phyloP scores from a whole-genome alignment of 78 protist genomes.

The Dictyostelium capitatum region DNA sequence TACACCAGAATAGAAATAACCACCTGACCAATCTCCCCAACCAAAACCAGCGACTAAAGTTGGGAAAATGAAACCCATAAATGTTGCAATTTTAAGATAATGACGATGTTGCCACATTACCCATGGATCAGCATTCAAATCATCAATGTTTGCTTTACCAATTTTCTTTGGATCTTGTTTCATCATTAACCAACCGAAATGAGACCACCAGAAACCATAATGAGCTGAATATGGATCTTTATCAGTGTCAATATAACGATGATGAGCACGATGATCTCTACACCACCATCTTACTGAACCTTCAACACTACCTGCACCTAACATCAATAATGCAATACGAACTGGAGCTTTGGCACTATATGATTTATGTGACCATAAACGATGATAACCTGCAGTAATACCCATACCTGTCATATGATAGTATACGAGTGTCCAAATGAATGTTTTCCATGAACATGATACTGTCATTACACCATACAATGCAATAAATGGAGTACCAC shows the following conservation, averaged over 20 bases:
- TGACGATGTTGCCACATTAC: slow-evolving; percentile 87
- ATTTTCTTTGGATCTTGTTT: slow-evolving; percentile 84
- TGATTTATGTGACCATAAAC: slow-evolving; percentile 78
- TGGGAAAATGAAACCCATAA: slow-evolving; percentile 82
- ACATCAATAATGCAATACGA: background rate
- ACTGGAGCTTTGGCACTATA: slow-evolving; percentile 40
- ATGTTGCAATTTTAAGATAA: slow-evolving; percentile 71
- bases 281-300: slow-evolving; percentile 91
- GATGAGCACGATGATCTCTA: slow-evolving; percentile 94
- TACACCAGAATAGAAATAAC: slow-evolving; percentile 85
- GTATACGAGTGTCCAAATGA: slow-evolving; percentile 54
- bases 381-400: slow-evolving; percentile 90
- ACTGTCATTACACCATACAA: slow-evolving; percentile 29
- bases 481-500: slow-evolving; percentile 65
- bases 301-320: slow-evolving; percentile 88
- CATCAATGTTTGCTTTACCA: slow-evolving; percentile 80
- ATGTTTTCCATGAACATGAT: slow-evolving; percentile 38
- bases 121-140: slow-evolving; percentile 72
- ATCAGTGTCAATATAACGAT: slow-evolving; percentile 91
- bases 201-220: slow-evolving; percentile 90
- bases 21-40: slow-evolving; percentile 90
- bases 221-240: slow-evolving; percentile 91
- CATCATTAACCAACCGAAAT: slow-evolving; percentile 91
- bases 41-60: slow-evolving; percentile 80
- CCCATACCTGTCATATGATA: slow-evolving; percentile 87